phyloP scores from a whole-genome alignment of 1,284 basidiomycete genomes.

The Tilletia walkeri region DNA sequence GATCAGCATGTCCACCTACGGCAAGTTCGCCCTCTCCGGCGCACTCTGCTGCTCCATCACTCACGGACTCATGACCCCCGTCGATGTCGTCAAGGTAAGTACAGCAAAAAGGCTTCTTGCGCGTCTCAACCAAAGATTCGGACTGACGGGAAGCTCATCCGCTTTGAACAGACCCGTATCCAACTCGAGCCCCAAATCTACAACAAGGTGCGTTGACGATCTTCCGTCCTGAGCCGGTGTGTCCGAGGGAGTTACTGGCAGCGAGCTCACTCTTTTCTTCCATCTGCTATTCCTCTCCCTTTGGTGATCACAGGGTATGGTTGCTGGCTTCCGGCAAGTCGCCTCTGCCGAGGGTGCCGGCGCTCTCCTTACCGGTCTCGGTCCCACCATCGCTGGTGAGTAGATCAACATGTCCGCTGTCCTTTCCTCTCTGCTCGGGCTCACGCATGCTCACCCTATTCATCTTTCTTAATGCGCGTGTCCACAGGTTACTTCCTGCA shows the following conservation, averaged over 20 bases:
- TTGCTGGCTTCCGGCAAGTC: slow-evolving; percentile 54
- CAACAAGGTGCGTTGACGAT: slow-evolving; percentile 62
- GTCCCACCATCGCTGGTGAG: slow-evolving; percentile 43
- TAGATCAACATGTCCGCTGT: not conserved
- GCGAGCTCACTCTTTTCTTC: too few relatives aligned
- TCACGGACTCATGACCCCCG: slow-evolving; percentile 65
- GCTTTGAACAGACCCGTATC: slow-evolving; percentile 81
- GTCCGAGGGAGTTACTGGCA: not conserved
- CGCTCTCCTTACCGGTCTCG: slow-evolving; percentile 54
- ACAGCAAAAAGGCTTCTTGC: not conserved
- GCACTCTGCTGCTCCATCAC: slow-evolving; percentile 87
- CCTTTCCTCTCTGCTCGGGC: not conserved
- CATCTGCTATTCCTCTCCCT: not conserved
- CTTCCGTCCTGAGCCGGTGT: not conserved
- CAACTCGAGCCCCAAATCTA: slow-evolving; percentile 70
- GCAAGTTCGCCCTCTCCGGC: slow-evolving; percentile 72
- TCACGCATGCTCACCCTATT: not conserved
- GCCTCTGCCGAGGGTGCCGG: slow-evolving; percentile 51
- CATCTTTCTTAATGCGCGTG: not conserved
- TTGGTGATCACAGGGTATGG: slow-evolving; percentile 37
- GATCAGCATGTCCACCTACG: slow-evolving; percentile 54
- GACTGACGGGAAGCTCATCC: not conserved
- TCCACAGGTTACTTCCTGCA: slow-evolving; percentile 53
- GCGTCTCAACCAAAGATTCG: too few relatives aligned
- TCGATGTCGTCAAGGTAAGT: slow-evolving; percentile 42